Percentiles rank a stretch among this genome's conserved stretches.
phyloP scores from a whole-genome alignment of 2,329 filamentous ascomycete genomes.

The Cladorrhinum sp. region DNA sequence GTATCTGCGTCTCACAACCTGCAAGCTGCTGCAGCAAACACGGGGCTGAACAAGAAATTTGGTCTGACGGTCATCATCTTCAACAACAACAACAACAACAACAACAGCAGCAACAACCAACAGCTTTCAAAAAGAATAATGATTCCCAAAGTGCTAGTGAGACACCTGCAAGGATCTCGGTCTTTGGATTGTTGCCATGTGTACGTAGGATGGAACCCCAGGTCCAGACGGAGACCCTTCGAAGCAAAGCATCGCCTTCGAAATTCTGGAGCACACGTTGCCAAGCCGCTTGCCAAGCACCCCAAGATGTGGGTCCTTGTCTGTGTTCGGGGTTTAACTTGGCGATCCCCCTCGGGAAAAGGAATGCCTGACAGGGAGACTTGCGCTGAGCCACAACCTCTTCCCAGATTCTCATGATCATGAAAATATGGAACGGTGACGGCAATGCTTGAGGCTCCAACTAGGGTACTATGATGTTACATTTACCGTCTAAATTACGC shows the following conservation, averaged over 20 bases:
- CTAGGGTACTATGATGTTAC: neutral
- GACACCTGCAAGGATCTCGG: neutral
- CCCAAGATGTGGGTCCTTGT: neutral
- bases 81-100: too few species aligned
- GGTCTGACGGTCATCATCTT: neutral
- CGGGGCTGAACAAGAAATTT: neutral
- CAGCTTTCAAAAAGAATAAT: neutral
- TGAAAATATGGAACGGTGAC: neutral
- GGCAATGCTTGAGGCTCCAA: too few species aligned
- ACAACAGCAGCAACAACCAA: neutral
- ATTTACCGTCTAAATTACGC: neutral
- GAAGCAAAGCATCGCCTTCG: neutral
- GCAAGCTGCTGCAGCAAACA: neutral
- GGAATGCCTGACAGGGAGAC: neutral
- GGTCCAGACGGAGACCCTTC: neutral
- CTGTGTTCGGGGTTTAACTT: neutral
- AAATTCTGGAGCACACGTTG: neutral
- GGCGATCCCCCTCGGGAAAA: neutral
- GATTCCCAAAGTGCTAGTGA: neutral
- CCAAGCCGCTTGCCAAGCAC: neutral
- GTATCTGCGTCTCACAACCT: neutral
- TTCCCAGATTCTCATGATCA: neutral
- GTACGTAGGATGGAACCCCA: too few species aligned
- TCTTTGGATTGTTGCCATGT: too few species aligned
- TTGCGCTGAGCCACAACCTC: neutral